These are phyloP conservation scores for Cupressus sempervirens DNA, from an alignment of 75 land plant species.

Conservation along the genomic window DNA sequence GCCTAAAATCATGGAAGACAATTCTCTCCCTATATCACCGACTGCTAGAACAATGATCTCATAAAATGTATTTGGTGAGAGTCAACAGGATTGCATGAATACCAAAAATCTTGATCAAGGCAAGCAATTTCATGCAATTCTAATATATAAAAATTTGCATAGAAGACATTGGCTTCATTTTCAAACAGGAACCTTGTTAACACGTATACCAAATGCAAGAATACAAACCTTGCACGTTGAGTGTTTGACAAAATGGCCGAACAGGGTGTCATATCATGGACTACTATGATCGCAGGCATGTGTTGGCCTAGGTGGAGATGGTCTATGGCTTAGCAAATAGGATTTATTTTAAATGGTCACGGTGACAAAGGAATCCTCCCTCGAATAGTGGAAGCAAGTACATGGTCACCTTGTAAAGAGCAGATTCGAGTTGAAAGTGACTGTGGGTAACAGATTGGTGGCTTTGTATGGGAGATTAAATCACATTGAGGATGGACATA, in stretches of 20 bases:
- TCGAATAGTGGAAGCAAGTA: conserved; percentile 17
- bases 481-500: conserved; percentile 6
- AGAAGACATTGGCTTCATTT: not conserved
- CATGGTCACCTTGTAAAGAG: not conserved
- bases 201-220: conserved; percentile 10
- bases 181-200: not conserved
- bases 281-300: conserved; percentile 31
- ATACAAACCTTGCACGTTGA: conserved; percentile 14
- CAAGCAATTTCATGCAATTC: not conserved
- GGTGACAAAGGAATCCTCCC: conserved; percentile 28
- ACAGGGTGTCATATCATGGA: conserved; percentile 17
- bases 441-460: conserved; percentile 5
- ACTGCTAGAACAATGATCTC: too few relatives aligned
- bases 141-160: not conserved
- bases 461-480: conserved; percentile 23
- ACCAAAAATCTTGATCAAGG: not conserved
- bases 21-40: too few relatives aligned
- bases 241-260: conserved; percentile 34
- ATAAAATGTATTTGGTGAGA: too few relatives aligned
- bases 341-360: conserved; percentile 60
- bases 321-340: conserved; percentile 38
- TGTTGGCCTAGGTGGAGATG: not conserved
- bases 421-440: not conserved
- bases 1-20: too few relatives aligned
- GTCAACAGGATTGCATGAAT: not conserved